Evolutionary conservation across 306 rosid species (phyloP), one percentile per base, ranked within the genome.

Genomic region (Sphenostylis stenocarpa): DNA sequence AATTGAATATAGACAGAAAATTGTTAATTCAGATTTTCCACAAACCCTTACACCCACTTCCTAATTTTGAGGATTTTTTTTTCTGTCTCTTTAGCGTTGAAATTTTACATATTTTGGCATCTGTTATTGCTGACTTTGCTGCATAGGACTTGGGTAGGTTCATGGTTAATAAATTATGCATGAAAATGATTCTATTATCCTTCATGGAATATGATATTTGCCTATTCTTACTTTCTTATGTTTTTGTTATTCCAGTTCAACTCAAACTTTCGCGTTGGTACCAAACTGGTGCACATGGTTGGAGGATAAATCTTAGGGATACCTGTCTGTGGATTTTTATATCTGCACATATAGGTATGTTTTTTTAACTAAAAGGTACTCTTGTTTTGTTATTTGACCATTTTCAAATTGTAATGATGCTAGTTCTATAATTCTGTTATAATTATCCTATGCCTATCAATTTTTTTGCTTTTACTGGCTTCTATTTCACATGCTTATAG

Each of bases 311-410:
- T 80, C 80, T 65, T 29, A 62, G 74, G 72, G 85, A 84, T 82
- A 85, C 82, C 76, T 80, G 64, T 57, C 70, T 85, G 10, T 89
- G 91, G 93, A 72, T 86, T 80, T 23, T 88, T 49, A 26, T 90
- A 51, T 84, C 77, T 65, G 95, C 85, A 52, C 80, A 80, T 81
- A 76, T 86, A 70, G 92, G 96, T 90, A 81, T 52, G 81, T 56
- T 58, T 75, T 28, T 44, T 43, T 70, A 53, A 58, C 39, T 33
- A 67, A 36, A 8, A 4, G 63, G 23, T 45, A 3, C 10, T 80
- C 70, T 19, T 70, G 7, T 41, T 3, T 77, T 49, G 38, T 58
- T 20, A 28, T 58, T 28, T 60, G 16, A 29, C 36, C 52, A 41
- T 71, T 72, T 80, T 49, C 77, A 15, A 29, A 2, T 52, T 28